These are phyloP conservation scores for Podospora tetraspora DNA, from an alignment of 495 filamentous ascomycete genomes.

Conservation along the genomic window DNA sequence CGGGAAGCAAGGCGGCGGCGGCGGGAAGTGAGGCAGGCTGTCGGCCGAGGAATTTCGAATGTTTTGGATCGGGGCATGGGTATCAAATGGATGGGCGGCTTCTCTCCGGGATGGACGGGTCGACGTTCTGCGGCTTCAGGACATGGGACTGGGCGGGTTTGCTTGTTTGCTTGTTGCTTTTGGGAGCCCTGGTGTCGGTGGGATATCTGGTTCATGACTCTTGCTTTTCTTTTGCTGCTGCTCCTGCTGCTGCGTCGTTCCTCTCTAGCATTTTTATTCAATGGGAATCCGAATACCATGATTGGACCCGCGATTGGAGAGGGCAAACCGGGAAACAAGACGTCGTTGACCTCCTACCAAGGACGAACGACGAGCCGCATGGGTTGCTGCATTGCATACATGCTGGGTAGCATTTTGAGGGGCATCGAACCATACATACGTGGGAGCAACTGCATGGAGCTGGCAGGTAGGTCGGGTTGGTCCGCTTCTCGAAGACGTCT, in stretches of 20 bases:
- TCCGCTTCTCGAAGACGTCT: not conserved
- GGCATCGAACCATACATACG: not conserved
- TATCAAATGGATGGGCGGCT: not conserved
- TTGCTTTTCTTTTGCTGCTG: not conserved
- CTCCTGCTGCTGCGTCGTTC: not conserved
- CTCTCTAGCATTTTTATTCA: not conserved
- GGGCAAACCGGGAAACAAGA: not conserved
- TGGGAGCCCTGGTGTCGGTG: not conserved
- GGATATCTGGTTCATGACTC: not conserved
- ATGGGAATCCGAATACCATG: not conserved
- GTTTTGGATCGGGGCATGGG: not conserved
- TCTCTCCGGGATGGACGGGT: not conserved
- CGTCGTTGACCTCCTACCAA: not conserved
- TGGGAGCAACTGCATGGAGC: not conserved
- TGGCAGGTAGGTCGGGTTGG: not conserved
- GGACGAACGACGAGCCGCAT: not conserved
- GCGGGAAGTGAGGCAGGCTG: not conserved
- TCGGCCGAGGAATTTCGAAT: not conserved
- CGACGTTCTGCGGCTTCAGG: not conserved
- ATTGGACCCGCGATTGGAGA: not conserved
- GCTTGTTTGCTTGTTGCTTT: not conserved
- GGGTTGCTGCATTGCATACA: not conserved
- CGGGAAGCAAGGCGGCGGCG: slow-evolving; percentile 10
- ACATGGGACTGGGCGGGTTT: not conserved
- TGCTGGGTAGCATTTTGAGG: not conserved